These are phyloP conservation scores for Dothideomycetidae sp. DNA, from an alignment of 2,329 filamentous ascomycete genomes.

Conservation along the genomic window DNA sequence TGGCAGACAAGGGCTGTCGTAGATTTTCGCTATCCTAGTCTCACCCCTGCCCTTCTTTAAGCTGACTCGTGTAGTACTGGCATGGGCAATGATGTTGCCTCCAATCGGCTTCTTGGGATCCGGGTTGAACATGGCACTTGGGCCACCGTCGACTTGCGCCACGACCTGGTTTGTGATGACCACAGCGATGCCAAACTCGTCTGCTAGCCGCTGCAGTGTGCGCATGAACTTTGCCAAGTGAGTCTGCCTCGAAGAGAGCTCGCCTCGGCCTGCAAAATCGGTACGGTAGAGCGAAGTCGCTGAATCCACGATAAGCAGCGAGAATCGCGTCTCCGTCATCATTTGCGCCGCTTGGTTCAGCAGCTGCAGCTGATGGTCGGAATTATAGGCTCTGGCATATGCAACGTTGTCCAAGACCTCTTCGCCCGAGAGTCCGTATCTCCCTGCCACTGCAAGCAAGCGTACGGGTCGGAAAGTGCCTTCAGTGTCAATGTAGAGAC, in stretches of 20 bases:
- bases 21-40: conserved; percentile 97
- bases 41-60: conserved; percentile 91
- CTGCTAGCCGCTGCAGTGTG: conserved; percentile 60
- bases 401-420: conserved; percentile 97
- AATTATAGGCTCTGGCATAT: conserved; percentile 96
- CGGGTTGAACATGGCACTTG: conserved; percentile 96
- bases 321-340: conserved; percentile 99
- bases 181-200: conserved; percentile 87
- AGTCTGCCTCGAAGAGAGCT: conserved; percentile 84
- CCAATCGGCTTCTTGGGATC: conserved; percentile 99
- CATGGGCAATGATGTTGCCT: conserved; percentile 96
- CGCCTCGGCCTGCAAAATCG: conserved; percentile 91
- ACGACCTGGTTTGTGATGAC: conserved; percentile 99
- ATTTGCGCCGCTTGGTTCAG: conserved; percentile 91
- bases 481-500: conserved; percentile 95
- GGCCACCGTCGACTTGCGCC: conserved; percentile 91
- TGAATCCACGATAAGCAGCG: conserved; percentile 86
- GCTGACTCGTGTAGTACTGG: conserved; percentile 85
- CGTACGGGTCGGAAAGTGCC: conserved; percentile 90
- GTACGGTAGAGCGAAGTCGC: conserved; percentile 92
- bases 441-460: conserved; percentile 77
- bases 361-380: conserved; percentile 89
- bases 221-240: conserved; percentile 83
- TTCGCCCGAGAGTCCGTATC: conserved; percentile 87
- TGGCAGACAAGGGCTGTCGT: conserved; percentile 91